These are phyloP conservation scores for Cenococcum geophilum DNA, from an alignment of 495 filamentous ascomycete genomes.

Conservation along the genomic window DNA sequence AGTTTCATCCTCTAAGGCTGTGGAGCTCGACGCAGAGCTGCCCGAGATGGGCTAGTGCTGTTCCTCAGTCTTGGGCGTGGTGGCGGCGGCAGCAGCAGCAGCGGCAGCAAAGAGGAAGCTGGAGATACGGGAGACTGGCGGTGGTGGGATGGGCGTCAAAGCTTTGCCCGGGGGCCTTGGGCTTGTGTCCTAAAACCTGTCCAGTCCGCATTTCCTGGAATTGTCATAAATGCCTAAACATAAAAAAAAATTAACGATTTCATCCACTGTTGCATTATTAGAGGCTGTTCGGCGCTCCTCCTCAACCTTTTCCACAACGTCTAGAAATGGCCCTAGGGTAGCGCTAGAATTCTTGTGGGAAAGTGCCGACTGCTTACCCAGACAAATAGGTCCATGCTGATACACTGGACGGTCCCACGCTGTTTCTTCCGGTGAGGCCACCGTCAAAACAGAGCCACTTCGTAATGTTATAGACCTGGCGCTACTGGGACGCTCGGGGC, in stretches of 20 bases:
- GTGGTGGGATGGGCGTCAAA: neutral
- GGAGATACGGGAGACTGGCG: constrained; percentile 3
- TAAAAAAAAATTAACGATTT: constrained; percentile 14
- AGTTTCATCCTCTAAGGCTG: constrained; percentile 5
- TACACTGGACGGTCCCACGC: constrained; percentile 9
- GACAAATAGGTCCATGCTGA: constrained; percentile 16
- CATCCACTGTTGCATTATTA: constrained; percentile 15
- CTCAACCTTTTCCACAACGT: constrained; percentile 6
- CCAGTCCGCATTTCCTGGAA: constrained; percentile 12
- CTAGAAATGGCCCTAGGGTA: constrained; percentile 11
- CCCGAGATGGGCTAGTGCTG: neutral
- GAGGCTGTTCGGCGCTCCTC: constrained; percentile 3
- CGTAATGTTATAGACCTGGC: neutral
- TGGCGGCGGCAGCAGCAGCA: neutral
- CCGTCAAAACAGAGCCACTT: neutral
- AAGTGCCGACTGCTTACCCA: constrained; percentile 2
- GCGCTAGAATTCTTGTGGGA: constrained; percentile 10
- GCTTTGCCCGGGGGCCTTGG: neutral
- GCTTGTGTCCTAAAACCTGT: constrained; percentile 19
- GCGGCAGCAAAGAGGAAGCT: neutral
- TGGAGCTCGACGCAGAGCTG: neutral
- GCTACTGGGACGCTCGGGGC: constrained; percentile 8
- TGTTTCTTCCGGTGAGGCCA: neutral
- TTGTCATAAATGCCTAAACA: constrained; percentile 4
- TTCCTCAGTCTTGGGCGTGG: neutral